phyloP scores from a whole-genome alignment of 805 yeast species.

The Candida pseudoglaebosa region DNA sequence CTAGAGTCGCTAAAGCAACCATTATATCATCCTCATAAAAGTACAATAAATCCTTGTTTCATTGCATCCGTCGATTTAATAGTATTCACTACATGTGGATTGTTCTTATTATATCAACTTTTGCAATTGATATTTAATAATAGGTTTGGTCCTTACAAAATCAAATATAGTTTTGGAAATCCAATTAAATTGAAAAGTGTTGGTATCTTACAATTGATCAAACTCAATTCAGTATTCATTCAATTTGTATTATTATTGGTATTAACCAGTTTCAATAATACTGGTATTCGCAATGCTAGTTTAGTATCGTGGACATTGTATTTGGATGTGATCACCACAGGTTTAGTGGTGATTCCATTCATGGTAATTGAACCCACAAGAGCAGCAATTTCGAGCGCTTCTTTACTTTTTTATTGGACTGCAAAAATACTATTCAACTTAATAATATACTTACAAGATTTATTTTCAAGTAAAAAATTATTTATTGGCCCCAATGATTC shows the following conservation, averaged over 20 bases:
- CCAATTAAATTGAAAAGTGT: conserved; percentile 6
- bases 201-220: conserved; percentile 7
- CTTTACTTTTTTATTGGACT: conserved; percentile 39
- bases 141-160: conserved; percentile 4
- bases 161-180: conserved; percentile 6
- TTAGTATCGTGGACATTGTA: neutral
- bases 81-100: neutral
- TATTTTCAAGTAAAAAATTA: conserved; percentile 14
- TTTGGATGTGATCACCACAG: neutral
- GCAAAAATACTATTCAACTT: neutral
- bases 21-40: conserved; percentile 3
- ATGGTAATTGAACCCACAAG: conserved; percentile 42
- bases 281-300: neutral
- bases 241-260: neutral
- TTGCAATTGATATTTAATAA: conserved; percentile 1
- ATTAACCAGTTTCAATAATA: conserved; percentile 1
- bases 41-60: conserved; percentile 5
- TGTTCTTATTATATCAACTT: conserved; percentile 1
- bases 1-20: conserved; percentile 1
- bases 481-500: conserved; percentile 8
- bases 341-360: conserved; percentile 32
- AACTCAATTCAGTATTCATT: conserved; percentile 2
- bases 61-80: conserved; percentile 1
- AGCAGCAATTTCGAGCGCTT: conserved; percentile 31
- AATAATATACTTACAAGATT: conserved; percentile 9